Percentiles rank a stretch among this genome's conserved stretches.
Evolutionary conservation across 768 basidiomycete genomes (phyloP).

Genomic region (Porpolomopsis calyptriformis): DNA sequence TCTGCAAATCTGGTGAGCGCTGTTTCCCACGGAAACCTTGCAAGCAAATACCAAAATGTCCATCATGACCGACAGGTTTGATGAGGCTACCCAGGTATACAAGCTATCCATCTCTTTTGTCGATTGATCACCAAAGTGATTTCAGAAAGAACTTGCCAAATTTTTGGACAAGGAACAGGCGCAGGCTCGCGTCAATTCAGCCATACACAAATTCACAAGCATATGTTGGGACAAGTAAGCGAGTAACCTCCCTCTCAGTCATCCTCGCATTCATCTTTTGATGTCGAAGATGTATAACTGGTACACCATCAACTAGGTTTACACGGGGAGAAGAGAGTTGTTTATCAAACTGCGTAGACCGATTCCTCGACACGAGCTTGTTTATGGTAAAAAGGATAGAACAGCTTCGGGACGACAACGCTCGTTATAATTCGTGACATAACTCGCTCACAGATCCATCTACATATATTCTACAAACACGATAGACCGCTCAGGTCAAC

Average conservation of each 20-base stretch:
- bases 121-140: conserved; percentile 6
- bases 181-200: conserved; percentile 45
- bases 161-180: conserved; percentile 81
- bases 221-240: conserved; percentile 91
- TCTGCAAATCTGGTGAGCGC: background rate
- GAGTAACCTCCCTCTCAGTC: too few species aligned
- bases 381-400: conserved; percentile 68
- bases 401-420: conserved; percentile 26
- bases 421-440: conserved; percentile 6
- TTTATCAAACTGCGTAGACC: conserved; percentile 80
- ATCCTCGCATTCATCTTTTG: conserved; percentile 4
- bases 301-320: conserved; percentile 68
- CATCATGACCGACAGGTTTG: conserved; percentile 51
- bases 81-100: conserved; percentile 66
- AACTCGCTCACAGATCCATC: background rate
- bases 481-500: conserved; percentile 11
- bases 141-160: conserved; percentile 67
- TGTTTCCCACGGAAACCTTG: background rate
- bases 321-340: conserved; percentile 73
- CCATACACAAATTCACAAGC: conserved; percentile 69
- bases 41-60: conserved; percentile 1
- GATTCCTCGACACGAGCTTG: conserved; percentile 81
- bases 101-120: background rate
- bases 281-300: conserved; percentile 60
- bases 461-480: background rate